A percentile compares a stretch with the other conserved stretches of the same genome.
phyloP scores from a whole-genome alignment of 2,329 filamentous ascomycete species.

The Hypoxylon sp. region DNA sequence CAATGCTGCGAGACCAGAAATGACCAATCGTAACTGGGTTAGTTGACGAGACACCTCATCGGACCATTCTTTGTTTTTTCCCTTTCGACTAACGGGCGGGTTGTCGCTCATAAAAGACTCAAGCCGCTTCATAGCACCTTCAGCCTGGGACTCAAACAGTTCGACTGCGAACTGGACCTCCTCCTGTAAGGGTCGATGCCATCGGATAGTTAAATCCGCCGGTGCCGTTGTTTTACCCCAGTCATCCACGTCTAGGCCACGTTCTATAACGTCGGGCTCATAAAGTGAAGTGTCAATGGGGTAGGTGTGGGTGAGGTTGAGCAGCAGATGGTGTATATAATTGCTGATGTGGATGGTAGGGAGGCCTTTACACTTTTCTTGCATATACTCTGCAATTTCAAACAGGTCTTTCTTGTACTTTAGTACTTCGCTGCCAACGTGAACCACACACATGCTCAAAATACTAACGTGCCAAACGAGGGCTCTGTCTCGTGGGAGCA shows the following conservation, averaged over 20 bases:
- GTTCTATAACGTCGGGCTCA: slow-evolving; percentile 79
- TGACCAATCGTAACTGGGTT: slow-evolving; percentile 87
- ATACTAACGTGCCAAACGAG: slow-evolving; percentile 98
- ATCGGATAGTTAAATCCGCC: slow-evolving; percentile 84
- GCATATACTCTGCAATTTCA: slow-evolving; percentile 95
- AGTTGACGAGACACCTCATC: slow-evolving; percentile 94
- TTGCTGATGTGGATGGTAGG: slow-evolving; percentile 97
- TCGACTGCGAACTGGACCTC: slow-evolving; percentile 93
- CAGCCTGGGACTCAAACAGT: slow-evolving; percentile 87
- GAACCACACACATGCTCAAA: slow-evolving; percentile 97
- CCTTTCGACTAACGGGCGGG: slow-evolving; percentile 87
- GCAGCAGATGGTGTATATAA: slow-evolving; percentile 94
- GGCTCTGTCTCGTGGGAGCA: slow-evolving; percentile 90
- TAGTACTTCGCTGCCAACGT: slow-evolving; percentile 91
- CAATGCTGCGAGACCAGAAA: slow-evolving; percentile 89
- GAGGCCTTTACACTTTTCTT: slow-evolving; percentile 92
- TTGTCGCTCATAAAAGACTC: slow-evolving; percentile 84
- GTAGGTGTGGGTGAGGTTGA: slow-evolving; percentile 95
- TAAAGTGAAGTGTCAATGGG: slow-evolving; percentile 91
- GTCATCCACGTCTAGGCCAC: slow-evolving; percentile 81
- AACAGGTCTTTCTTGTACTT: slow-evolving; percentile 91
- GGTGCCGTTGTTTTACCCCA: slow-evolving; percentile 88
- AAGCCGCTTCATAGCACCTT: slow-evolving; percentile 81
- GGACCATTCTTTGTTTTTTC: slow-evolving; percentile 98
- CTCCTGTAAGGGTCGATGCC: slow-evolving; percentile 85